Evolutionary conservation across 2,329 filamentous ascomycete genomes (phyloP), one percentile per base, ranked within the genome.

Genomic region (Fusarium lyarnte): DNA sequence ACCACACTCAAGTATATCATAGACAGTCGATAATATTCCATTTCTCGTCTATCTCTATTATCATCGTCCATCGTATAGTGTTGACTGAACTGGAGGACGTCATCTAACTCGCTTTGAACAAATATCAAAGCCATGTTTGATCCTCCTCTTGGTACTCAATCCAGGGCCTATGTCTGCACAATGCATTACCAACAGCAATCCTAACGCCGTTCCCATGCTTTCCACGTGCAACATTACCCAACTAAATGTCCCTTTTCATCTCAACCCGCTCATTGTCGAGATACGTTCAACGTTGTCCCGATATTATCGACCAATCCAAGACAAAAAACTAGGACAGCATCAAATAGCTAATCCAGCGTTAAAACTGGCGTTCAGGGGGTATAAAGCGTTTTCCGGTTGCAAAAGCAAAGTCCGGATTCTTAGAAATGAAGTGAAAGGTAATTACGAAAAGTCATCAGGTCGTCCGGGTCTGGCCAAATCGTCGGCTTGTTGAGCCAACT

Each of bases 401-500:
- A 55, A 69, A 63, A 52, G 41, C 46, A 65, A 63, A 58, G 60
- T 41, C 63, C 63, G 36, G 57, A 63, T 58, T 64, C 23, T 69
- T 31, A 60, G 70, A 51, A 59, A 54, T 57, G 42, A 72, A 68
- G 43, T 49, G 52, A 49, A 74, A 73, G 52, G 51, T 65, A 61
- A 65, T 83, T 78, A 85, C 60, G 85, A 85, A 81, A 87, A 87
- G 68, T 87, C 86, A 69, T 87, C 84, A 55, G 74, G 78, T 31
- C 80, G 80, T 57, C 73, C 64, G 36, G 74, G 63, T 51, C 63
- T 70, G 31, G 78, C 79, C 59, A 85, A 73, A 74, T 79, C 79
- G 61, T 83, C 84, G 16, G 86, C 79, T n/a, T 79, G 79, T 72
- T 85, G 83, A 29, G 81, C 81, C 66, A 94, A 83, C 79, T 93